phyloP scores from a whole-genome alignment of 345 rosid species.

The Euphorbia peplus region DNA sequence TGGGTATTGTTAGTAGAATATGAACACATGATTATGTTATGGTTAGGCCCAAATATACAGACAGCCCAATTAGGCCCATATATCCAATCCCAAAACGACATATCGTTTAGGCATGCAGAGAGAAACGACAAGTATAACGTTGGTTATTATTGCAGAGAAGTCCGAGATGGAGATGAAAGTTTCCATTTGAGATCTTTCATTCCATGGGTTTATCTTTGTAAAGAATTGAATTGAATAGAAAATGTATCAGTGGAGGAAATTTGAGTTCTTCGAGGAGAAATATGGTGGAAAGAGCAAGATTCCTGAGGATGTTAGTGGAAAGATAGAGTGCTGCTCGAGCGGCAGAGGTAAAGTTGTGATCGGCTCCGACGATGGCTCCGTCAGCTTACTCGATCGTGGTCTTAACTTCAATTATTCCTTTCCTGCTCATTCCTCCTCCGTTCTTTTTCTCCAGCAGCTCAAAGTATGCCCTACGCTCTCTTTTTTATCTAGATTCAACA shows the following conservation, averaged over 20 bases:
- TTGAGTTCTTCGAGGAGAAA: slow-evolving; percentile 98
- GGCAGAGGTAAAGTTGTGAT: slow-evolving; percentile 91
- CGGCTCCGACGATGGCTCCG: slow-evolving; percentile 85
- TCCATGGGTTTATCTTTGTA: background rate
- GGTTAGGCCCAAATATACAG: background rate
- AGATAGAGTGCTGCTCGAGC: slow-evolving; percentile 79
- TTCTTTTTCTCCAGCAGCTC: slow-evolving; percentile 88
- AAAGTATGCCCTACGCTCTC: slow-evolving; percentile 40
- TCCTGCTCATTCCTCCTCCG: slow-evolving; percentile 79
- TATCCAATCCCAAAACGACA: background rate
- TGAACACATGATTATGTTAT: too few species aligned
- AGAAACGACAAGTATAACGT: background rate
- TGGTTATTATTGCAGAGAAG: background rate
- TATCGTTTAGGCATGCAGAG: background rate
- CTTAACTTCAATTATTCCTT: slow-evolving; percentile 84
- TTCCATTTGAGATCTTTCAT: background rate
- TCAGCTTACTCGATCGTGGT: slow-evolving; percentile 88
- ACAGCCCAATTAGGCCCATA: background rate
- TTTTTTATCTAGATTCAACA: background rate
- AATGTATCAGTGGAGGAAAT: slow-evolving; percentile 97
- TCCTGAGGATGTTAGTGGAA: slow-evolving; percentile 79
- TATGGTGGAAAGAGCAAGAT: slow-evolving; percentile 67
- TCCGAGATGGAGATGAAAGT: background rate
- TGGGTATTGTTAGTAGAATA: too few species aligned
- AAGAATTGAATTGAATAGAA: too few species aligned